phyloP scores from a whole-genome alignment of 371 early-diverging fungal species.

The Nematocida minor region DNA sequence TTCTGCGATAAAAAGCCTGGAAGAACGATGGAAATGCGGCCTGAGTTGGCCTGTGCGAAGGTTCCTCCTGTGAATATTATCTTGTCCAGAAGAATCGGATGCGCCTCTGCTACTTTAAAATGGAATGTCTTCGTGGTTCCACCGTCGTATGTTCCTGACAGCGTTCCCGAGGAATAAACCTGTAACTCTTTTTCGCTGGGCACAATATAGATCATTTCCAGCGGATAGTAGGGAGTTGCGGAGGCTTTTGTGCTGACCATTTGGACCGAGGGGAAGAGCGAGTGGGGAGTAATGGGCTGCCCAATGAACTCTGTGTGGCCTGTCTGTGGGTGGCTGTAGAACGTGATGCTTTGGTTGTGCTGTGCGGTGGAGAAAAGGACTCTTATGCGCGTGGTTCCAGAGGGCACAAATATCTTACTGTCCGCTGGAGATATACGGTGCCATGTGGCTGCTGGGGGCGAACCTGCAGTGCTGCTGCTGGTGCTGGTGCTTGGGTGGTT shows the following conservation, averaged over 20 bases:
- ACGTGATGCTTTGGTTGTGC: conserved; percentile 14
- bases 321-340: background rate
- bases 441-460: too few species aligned
- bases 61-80: conserved; percentile 61
- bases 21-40: background rate
- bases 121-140: conserved; percentile 52
- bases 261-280: conserved; percentile 21
- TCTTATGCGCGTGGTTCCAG: background rate
- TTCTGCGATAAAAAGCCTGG: background rate
- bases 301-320: conserved; percentile 23
- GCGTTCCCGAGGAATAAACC: conserved; percentile 56
- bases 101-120: conserved; percentile 46
- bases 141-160: conserved; percentile 56
- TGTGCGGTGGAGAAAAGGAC: conserved; percentile 1
- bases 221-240: background rate
- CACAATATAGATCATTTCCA: conserved; percentile 61
- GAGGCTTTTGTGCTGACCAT: too few species aligned
- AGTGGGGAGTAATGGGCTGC: background rate
- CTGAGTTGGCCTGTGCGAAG: conserved; percentile 28
- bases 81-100: conserved; percentile 29
- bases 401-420: background rate
- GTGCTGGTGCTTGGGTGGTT: too few species aligned
- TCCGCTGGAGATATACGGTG: too few species aligned
- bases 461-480: too few species aligned
- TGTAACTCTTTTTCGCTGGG: conserved; percentile 44